Base-by-base conservation (phyloP, 257 asterid genomes). In the Craterostigma plantagineum region DNA sequence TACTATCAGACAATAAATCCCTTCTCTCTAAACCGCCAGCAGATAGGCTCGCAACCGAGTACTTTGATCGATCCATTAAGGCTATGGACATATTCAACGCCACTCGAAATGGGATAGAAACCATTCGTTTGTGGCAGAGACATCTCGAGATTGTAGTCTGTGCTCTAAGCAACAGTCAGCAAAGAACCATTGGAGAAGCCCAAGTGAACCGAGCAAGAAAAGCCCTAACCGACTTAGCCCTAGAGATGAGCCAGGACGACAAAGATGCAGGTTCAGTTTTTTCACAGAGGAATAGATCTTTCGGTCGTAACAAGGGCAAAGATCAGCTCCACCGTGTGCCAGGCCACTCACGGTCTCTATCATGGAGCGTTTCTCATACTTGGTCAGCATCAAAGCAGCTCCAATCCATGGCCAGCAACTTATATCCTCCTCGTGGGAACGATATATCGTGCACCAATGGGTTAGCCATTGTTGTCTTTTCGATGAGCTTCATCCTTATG, bases 361-460 rank as follows among this genome's bases (percentile, higher is more conserved):
- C 98, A n/a, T 90, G 98, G 98, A 79, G 95, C 10, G 94, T 90
- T 2, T 75, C 98, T 0, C 73, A 66, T 34, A 45, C 69, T 48
- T 90, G 98, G 98, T 90, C 98, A 0, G 94, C 98, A 8, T 73
- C 95, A 0, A 90, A 79, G 67, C 98, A 90, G 69, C 82, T 90
- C 54, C 95, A 82, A 34, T 55, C 68, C 16, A 60, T 90, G 11
- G 72, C 91, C 10, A 70, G 41, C 63, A 71, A 55, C 69, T 54
- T 90, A 56, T 57, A 60, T 35, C 70, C 82, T 9, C 98, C 98
- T 0, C 81, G 85, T 16, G 64, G 75, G n/a, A 58, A 56, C 16
- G 94, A 90, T 14, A 52, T 75, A 12, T 55, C 72, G 10, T 76
- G 92, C 46, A 68, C 87, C 0, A 65, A 69, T 33, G 90, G 94